Evolutionary conservation across 371 early-diverging fungal species (phyloP).

Genomic region (Capniomyces stellatus): DNA sequence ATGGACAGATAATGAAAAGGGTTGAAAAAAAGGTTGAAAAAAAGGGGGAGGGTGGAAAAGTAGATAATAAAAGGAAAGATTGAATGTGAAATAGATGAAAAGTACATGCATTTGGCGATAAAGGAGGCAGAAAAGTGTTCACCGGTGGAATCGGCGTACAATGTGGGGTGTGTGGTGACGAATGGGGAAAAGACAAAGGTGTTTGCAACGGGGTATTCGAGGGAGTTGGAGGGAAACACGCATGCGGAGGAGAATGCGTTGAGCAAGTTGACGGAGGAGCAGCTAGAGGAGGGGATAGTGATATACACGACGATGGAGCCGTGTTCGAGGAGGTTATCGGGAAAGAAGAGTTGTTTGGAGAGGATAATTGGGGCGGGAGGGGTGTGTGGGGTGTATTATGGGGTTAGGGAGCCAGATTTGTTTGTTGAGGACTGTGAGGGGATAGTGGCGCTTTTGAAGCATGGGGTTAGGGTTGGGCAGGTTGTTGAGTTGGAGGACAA

Average conservation of each 20-base stretch:
- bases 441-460: background rate
- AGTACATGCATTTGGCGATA: too few species aligned
- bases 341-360: constrained; percentile 12
- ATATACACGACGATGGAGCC: constrained; percentile 27
- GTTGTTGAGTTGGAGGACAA: constrained; percentile 12
- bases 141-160: constrained; percentile 14
- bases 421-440: constrained; percentile 21
- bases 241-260: constrained; percentile 26
- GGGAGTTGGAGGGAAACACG: constrained; percentile 21
- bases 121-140: constrained; percentile 8
- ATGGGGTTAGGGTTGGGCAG: constrained; percentile 10
- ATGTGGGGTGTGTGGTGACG: constrained; percentile 20
- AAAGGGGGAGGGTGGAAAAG: too few species aligned
- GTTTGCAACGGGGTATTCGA: constrained; percentile 18
- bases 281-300: background rate
- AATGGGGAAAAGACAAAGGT: constrained; percentile 1
- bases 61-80: too few species aligned
- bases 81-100: too few species aligned
- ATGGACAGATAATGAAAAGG: too few species aligned
- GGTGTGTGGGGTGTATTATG: constrained; percentile 9
- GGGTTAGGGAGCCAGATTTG: constrained; percentile 12
- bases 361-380: constrained; percentile 6
- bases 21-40: too few species aligned
- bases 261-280: background rate
- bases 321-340: constrained; percentile 19